Evolutionary conservation across 345 rosid species (phyloP).

Genomic region (Citrus medica): DNA sequence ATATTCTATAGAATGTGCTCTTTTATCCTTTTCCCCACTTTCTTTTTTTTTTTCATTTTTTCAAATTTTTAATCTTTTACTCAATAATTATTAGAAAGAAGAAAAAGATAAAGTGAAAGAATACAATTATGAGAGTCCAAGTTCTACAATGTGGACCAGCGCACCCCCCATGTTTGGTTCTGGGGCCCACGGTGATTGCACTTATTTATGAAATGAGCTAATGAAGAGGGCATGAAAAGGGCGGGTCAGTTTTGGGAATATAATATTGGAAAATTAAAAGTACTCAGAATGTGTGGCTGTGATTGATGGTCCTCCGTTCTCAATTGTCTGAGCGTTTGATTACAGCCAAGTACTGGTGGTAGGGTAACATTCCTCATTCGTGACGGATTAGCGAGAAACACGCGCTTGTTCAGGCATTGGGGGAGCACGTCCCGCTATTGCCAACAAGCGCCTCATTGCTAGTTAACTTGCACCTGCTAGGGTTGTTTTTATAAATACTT

Average conservation of each 20-base stretch:
- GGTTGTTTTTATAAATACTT: no score
- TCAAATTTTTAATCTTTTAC: background rate
- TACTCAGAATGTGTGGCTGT: background rate
- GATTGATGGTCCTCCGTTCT: background rate
- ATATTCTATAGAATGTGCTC: conserved; percentile 64
- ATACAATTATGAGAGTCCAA: background rate
- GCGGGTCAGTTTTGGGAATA: background rate
- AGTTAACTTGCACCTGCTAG: accelerated
- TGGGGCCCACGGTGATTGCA: background rate
- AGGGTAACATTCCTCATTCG: background rate
- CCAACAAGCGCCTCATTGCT: background rate
- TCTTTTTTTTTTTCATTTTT: background rate
- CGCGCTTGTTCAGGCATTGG: background rate
- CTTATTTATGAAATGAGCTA: no score
- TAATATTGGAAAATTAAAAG: background rate
- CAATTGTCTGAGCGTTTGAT: background rate
- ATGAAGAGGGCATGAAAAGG: background rate
- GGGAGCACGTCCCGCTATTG: background rate
- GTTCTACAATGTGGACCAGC: background rate
- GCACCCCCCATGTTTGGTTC: background rate
- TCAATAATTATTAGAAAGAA: background rate
- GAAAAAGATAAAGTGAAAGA: background rate
- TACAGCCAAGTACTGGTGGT: background rate
- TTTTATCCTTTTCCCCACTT: background rate
- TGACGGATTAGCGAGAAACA: background rate